A percentile compares a stretch with the other conserved stretches of the same genome.
phyloP scores from a whole-genome alignment of 2,329 filamentous ascomycete species.

The Epichloe hybrida region DNA sequence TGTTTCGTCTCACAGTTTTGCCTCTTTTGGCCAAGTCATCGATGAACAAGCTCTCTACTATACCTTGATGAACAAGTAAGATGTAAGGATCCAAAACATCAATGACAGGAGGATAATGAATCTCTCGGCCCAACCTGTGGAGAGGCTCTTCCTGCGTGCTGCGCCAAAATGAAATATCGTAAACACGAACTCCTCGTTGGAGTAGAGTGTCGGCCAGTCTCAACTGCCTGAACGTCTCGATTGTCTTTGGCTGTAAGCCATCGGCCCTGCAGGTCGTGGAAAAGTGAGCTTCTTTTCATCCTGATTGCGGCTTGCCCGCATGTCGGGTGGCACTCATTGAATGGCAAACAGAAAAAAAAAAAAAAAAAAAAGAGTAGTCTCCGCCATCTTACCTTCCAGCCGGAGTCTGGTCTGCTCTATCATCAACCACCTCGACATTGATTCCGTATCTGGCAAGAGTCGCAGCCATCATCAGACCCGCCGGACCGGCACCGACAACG shows the following conservation, averaged over 20 bases:
- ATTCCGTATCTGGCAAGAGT: conserved; percentile 52
- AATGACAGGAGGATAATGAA: conserved; percentile 53
- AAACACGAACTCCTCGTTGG: conserved; percentile 53
- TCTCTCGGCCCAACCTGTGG: conserved; percentile 48
- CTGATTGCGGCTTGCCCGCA: neutral
- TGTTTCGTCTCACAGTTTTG: conserved; percentile 48
- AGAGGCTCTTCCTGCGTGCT: conserved; percentile 36
- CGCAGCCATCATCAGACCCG: conserved; percentile 40
- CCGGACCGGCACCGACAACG: conserved; percentile 42
- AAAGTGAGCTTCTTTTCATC: conserved; percentile 2
- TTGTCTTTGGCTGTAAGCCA: conserved; percentile 64
- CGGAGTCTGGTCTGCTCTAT: conserved; percentile 52
- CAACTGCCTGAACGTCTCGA: conserved; percentile 64
- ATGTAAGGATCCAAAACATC: conserved; percentile 45
- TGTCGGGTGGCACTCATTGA: neutral
- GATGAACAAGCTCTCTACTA: conserved; percentile 59
- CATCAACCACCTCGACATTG: conserved; percentile 52
- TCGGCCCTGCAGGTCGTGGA: conserved; percentile 37
- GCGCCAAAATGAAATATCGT: conserved; percentile 64
- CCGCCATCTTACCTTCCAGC: conserved; percentile 36
- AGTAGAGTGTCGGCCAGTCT: conserved; percentile 56
- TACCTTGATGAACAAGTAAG: conserved; percentile 55
- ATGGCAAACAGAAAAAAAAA: neutral
- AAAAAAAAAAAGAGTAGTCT: neutral
- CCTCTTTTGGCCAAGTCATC: conserved; percentile 54